Percentiles rank a stretch among this genome's conserved stretches.
These are phyloP conservation scores for Oenanthe javanica DNA, from an alignment of 140 eudicot species.

Conservation along the genomic window DNA sequence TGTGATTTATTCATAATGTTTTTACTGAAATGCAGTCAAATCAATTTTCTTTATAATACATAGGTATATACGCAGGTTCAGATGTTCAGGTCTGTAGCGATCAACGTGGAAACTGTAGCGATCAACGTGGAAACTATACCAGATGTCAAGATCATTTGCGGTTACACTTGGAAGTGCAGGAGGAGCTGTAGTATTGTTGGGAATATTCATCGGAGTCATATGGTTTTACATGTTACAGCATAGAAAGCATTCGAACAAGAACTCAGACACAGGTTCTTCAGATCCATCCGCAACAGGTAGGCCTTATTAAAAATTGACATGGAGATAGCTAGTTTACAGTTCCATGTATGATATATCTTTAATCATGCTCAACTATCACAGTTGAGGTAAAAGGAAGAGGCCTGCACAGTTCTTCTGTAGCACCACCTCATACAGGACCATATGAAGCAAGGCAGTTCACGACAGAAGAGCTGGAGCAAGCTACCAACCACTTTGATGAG, in stretches of 20 bases:
- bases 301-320: background rate
- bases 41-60: background rate
- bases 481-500: conserved; percentile 35
- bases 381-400: conserved; percentile 27
- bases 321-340: background rate
- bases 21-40: background rate
- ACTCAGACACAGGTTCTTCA: conserved; percentile 47
- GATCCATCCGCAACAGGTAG: conserved; percentile 42
- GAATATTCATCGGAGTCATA: conserved; percentile 6
- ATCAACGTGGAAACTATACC: conserved; percentile 11
- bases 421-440: conserved; percentile 12
- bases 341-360: background rate
- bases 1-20: background rate
- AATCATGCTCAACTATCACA: conserved; percentile 14
- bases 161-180: conserved; percentile 34
- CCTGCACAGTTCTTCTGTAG: conserved; percentile 11
- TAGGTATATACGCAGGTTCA: conserved; percentile 13
- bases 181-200: conserved; percentile 27
- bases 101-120: too few relatives aligned
- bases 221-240: conserved; percentile 16
- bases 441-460: conserved; percentile 29
- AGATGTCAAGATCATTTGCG: conserved; percentile 31
- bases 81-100: conserved; percentile 18
- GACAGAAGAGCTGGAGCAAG: conserved; percentile 39
- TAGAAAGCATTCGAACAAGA: conserved; percentile 27